phyloP scores from a whole-genome alignment of 306 rosid genomes.

The Dalbergia cultrata region DNA sequence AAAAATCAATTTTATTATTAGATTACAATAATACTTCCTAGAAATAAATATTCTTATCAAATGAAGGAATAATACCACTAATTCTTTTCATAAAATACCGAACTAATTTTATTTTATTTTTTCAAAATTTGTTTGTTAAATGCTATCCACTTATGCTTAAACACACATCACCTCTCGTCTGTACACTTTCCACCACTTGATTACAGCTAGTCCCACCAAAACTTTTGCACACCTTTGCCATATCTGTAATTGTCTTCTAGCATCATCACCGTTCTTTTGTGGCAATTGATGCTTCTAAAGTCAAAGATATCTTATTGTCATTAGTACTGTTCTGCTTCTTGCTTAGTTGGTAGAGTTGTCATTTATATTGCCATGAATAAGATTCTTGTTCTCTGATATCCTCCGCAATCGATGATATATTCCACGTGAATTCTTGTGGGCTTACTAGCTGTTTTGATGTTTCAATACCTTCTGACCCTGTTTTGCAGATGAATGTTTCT shows the following conservation, averaged over 20 bases:
- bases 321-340: constrained; percentile 18
- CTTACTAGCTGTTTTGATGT: constrained; percentile 34
- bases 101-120: no score
- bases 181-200: no score
- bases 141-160: no score
- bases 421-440: background rate
- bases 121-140: no score
- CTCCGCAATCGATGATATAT: background rate
- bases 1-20: no score
- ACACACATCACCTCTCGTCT: no score
- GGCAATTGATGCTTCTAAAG: constrained; percentile 17
- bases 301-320: constrained; percentile 6
- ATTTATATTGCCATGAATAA: background rate
- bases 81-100: no score
- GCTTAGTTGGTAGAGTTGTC: constrained; percentile 15
- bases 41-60: no score
- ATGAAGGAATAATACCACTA: no score
- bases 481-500: constrained; percentile 74
- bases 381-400: constrained; percentile 20
- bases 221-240: background rate
- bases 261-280: constrained; percentile 19
- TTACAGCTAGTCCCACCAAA: no score
- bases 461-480: constrained; percentile 31
- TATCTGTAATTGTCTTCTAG: background rate
- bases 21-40: no score